Evolutionary conservation across 106 monocot species (phyloP), one percentile per base, ranked within the genome.

Genomic region (Dendrobium nobile): DNA sequence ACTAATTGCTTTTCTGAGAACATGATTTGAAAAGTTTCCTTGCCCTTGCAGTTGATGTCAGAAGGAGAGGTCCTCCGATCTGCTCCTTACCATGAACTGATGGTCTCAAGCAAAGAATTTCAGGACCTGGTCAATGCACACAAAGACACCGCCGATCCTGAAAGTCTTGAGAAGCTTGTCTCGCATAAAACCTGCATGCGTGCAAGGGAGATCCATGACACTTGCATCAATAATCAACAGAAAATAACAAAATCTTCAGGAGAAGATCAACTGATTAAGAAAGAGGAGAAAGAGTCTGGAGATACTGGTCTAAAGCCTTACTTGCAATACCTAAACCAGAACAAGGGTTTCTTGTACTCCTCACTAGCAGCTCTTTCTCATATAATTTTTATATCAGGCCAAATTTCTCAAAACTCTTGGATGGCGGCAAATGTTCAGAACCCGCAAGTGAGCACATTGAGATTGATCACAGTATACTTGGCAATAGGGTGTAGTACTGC

Each of bases 371-470:
- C 67, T 64, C 48, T 93, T 77, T 88, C 77, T 76, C 98, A 95
- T 77, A 41, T 74, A 22, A 75, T 87, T 58, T 99, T 99, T 84
- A 45, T 99, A 85, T 56, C 84, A 55, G 92, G 95, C 8, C 98
- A 99, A 81, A 89, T 99, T 51, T 88, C 83, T 5, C 98, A 99
- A 73, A 99, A 99, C 55, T 89, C 95, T 77, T 99, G 98, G 98
- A 93, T 99, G 98, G 98, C 98, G 40, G 89, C 89, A 18, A 99
- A 99, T 79, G 91, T 99, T 47, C 73, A 95, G 31, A 92, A 95
- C 78, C 85, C 95, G 54, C 40, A 85, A 85, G 89, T 93, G 47
- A 91, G 93, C 87, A 88, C 86, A 24, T 84, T 99, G 76, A 80
- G 73, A 43, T 77, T 99, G 47, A 93, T 99, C 26, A 78, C 83